phyloP scores from a whole-genome alignment of 441 rosid species.

The Populus trichocarpa region DNA sequence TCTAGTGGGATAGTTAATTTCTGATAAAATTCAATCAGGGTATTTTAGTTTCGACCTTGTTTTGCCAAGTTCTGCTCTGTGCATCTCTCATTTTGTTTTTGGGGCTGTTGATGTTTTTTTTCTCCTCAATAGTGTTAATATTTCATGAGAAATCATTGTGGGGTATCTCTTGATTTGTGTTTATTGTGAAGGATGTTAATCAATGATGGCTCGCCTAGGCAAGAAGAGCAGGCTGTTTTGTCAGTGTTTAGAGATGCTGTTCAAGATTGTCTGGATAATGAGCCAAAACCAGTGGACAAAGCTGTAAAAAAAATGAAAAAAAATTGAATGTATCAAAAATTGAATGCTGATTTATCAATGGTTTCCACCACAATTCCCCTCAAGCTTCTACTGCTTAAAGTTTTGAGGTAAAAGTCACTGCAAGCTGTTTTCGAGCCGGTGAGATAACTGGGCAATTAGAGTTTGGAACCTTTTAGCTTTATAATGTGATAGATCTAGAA shows the following conservation, averaged over 20 bases:
- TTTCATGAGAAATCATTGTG: neutral
- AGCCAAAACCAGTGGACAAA: constrained; percentile 41
- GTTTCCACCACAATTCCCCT: too few relatives aligned
- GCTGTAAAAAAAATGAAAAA: constrained; percentile 29
- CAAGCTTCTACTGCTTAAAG: neutral
- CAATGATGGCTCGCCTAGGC: constrained; percentile 66
- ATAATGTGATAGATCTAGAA: neutral
- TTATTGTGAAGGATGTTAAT: constrained; percentile 41
- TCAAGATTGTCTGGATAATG: constrained; percentile 58
- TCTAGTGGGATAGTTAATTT: too few relatives aligned
- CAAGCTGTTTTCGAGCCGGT: neutral
- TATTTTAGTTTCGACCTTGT: too few relatives aligned
- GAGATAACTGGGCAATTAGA: neutral
- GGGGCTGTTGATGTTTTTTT: too few relatives aligned
- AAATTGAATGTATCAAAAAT: too few relatives aligned
- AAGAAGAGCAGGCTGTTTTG: constrained; percentile 45
- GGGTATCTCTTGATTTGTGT: neutral
- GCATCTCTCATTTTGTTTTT: too few relatives aligned
- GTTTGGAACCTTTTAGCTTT: neutral
- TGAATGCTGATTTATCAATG: neutral
- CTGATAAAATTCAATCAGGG: too few relatives aligned
- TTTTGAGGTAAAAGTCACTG: neutral
- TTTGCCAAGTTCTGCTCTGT: too few relatives aligned
- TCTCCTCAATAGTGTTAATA: neutral
- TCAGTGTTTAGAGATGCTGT: constrained; percentile 73